Evolutionary conservation across 805 yeast genomes (phyloP), one percentile per base, ranked within the genome.

Genomic region (Kuraishia floccosa): DNA sequence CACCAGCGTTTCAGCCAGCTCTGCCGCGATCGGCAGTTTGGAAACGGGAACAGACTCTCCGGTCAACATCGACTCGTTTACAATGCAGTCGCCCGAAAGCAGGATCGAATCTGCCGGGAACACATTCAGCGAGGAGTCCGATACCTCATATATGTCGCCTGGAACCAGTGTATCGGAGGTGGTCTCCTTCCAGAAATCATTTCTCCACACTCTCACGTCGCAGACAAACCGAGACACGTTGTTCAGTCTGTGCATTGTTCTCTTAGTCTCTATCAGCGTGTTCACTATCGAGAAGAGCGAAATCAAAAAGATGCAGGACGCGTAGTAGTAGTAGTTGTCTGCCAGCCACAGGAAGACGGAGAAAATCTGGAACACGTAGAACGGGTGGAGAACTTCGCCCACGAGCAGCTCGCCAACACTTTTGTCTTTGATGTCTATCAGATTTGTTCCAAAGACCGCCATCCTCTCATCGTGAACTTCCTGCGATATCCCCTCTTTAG

Each of bases 41-140:
- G 96, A 72, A 3, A 91, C 95, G 0, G 99, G 98, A 1, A 91
- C 96, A 31, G 96, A 85, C 52, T 91, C 99, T 24, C 99, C 99
- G 0, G 99, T 91, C 14, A 91, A 65, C 95, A 91, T 91, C 5
- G 96, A 82, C 50, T 91, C 99, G 52, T 91, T 91, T n/a, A 91
- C 81, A 33, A 91, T 86, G 49, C 94, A 83, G 49, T 87, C 97
- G 31, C 99, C 98, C 21, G 86, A 72, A 13, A 89, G 56, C 30
- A 91, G 60, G 9, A 91, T 53, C 1, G 94, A 80, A 53, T 91
- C 99, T 49, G 96, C 86, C 0, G 99, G 98, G 29, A 89, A 65
- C 1, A 68, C 45, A 3, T 61, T 44, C 34, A 91, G 58, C 1
- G 81, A 69, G 0, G 96, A 94, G 46, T 87, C 96, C 2, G 86